phyloP scores from a whole-genome alignment of 2,329 filamentous ascomycete species.

The Fusarium papillatum region DNA sequence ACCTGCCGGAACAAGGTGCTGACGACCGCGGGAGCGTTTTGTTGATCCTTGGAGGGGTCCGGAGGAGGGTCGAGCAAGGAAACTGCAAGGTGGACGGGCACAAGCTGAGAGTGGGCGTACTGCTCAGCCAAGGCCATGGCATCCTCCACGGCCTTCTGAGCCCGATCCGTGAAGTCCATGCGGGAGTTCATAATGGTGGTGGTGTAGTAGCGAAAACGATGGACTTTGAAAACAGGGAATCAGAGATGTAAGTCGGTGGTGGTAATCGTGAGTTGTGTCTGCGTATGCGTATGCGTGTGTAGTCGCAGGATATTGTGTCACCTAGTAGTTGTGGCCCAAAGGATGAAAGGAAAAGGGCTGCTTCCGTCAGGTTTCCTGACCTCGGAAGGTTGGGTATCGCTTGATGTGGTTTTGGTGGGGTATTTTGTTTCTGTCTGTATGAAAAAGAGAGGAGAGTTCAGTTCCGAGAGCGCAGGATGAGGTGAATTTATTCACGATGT shows the following conservation, averaged over 20 bases:
- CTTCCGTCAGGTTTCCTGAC: slow-evolving; percentile 38
- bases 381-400: slow-evolving; percentile 41
- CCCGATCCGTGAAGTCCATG: slow-evolving; percentile 95
- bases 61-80: slow-evolving; percentile 82
- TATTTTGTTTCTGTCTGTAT: slow-evolving; percentile 23
- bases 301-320: slow-evolving; percentile 5
- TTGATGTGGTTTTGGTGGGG: slow-evolving; percentile 27
- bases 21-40: slow-evolving; percentile 76
- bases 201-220: slow-evolving; percentile 12
- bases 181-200: slow-evolving; percentile 74
- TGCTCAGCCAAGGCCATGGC: slow-evolving; percentile 90
- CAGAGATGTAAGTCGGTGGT: background rate
- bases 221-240: slow-evolving; percentile 16
- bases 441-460: slow-evolving; percentile 24
- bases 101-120: slow-evolving; percentile 91
- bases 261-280: background rate
- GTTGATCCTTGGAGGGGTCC: slow-evolving; percentile 86
- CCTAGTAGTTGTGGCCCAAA: slow-evolving; percentile 21
- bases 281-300: background rate
- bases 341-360: slow-evolving; percentile 20
- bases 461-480: slow-evolving; percentile 13
- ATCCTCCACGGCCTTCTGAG: slow-evolving; percentile 90
- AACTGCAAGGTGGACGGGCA: slow-evolving; percentile 91
- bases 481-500: slow-evolving; percentile 42
- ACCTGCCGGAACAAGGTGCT: slow-evolving; percentile 94